Base-by-base conservation (phyloP, 805 yeast genomes). In the Metschnikowia matae region DNA sequence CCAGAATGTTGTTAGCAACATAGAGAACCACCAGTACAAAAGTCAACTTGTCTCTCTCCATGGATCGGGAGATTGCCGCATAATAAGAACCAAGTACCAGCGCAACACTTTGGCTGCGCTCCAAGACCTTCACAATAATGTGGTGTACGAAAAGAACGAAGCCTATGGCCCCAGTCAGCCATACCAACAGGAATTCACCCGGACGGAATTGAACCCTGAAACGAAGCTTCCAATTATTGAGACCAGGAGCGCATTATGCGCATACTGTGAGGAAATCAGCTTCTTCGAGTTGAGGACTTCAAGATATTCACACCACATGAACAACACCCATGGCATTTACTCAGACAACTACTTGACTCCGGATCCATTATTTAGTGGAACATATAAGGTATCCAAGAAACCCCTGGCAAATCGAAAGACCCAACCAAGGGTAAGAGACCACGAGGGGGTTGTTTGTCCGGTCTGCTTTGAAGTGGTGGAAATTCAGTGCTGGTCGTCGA, bases 231-330 rank as follows among this genome's bases (percentile, higher is more conserved):
- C 49, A 15, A 31, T 38, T 10, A 50, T 48, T 48, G 56, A 52
- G 31, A 64, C 74, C 1, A 58, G 72, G 39, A 50, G 61, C 37
- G 75, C 69, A 0, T 51, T 71, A 18, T 71, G 75, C 57, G 66
- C 73, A 2, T 71, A 61, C 46, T 71, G 75, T 50, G 57, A 58
- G 14, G 64, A 62, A 1, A 15, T 63, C 5, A 47, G 46, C 37
- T 70, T 71, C 52, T 63, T 55, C 48, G 64, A 64, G 44, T 59
- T 67, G 42, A 69, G 67, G 50, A 66, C 62, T 17, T 65, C 72
- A 3, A 57, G 65, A 26, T 71, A 69, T 48, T 62, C 68, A 0
- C 71, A 68, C 45, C 75, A 71, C 54, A 55, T 70, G 50, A 62
- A 68, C 20, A 62, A 60, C 38, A 55, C 57, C 20, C 75, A 71